A percentile compares a stretch with the other conserved stretches of the same genome.
These are phyloP conservation scores for Sugiyamaella americana DNA, from an alignment of 805 yeast genomes.

Conservation along the genomic window DNA sequence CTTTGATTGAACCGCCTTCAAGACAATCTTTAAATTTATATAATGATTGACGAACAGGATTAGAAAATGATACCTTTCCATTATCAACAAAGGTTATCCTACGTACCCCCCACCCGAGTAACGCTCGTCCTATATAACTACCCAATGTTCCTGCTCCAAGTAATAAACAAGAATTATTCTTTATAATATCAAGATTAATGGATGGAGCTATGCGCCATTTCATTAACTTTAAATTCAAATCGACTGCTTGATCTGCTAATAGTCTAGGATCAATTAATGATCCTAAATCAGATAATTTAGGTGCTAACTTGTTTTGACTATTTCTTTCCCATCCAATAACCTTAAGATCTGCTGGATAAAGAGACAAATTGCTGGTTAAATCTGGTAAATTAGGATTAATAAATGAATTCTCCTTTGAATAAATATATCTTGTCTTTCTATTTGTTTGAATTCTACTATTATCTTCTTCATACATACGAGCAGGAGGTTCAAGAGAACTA, in stretches of 20 bases:
- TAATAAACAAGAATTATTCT: conserved; percentile 56
- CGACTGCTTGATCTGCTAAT: conserved; percentile 87
- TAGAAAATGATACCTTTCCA: conserved; percentile 82
- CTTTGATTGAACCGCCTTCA: conserved; percentile 70
- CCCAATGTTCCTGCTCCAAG: conserved; percentile 98
- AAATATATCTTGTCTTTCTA: not conserved
- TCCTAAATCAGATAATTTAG: conserved; percentile 79
- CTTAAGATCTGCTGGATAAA: too few species aligned
- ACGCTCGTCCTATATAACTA: conserved; percentile 76
- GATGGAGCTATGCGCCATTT: conserved; percentile 93
- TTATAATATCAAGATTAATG: conserved; percentile 60
- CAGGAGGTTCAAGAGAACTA: conserved; percentile 11
- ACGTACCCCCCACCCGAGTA: conserved; percentile 93
- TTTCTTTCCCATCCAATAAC: conserved; percentile 91
- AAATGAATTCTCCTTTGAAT: conserved; percentile 20
- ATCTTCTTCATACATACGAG: not conserved
- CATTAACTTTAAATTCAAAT: conserved; percentile 85
- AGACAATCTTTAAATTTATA: conserved; percentile 77
- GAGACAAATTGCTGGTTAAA: not conserved
- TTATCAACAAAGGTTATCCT: conserved; percentile 83
- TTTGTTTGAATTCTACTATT: too few species aligned
- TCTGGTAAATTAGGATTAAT: not conserved
- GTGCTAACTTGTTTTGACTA: conserved; percentile 59
- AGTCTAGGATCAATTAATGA: conserved; percentile 72
- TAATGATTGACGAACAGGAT: conserved; percentile 92